Evolutionary conservation across 1,284 basidiomycete genomes (phyloP).

Genomic region (Chondrostereum purpureum): DNA sequence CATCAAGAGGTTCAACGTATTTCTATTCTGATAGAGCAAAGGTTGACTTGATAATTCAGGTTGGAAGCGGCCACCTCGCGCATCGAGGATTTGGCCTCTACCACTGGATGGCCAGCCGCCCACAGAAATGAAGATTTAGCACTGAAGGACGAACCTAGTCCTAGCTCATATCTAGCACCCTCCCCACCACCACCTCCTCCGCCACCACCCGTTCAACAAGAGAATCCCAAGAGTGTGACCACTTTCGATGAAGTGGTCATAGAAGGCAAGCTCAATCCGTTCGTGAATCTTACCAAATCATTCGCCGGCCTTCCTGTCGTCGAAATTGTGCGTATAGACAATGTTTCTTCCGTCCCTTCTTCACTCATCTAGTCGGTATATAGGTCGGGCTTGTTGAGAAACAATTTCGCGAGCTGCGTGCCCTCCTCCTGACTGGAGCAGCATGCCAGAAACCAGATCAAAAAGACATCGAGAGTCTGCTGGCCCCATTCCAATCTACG

Average conservation of each 20-base stretch:
- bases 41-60: constrained; percentile 29
- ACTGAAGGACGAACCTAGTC: constrained; percentile 26
- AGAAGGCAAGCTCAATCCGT: constrained; percentile 67
- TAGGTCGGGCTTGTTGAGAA: constrained; percentile 69
- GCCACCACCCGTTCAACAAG: constrained; percentile 25
- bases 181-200: constrained; percentile 31
- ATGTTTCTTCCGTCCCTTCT: constrained; percentile 15
- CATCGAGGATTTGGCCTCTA: constrained; percentile 83
- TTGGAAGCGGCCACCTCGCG: constrained; percentile 92
- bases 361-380: not conserved
- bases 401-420: constrained; percentile 65
- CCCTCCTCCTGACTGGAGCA: constrained; percentile 63
- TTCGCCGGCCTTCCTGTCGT: constrained; percentile 68
- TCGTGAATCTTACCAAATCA: constrained; percentile 66
- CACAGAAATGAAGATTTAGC: constrained; percentile 18
- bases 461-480: constrained; percentile 50
- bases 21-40: constrained; percentile 5
- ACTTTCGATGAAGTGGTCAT: constrained; percentile 76
- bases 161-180: constrained; percentile 33
- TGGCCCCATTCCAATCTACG: constrained; percentile 69
- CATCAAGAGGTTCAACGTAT: constrained; percentile 61
- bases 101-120: constrained; percentile 19
- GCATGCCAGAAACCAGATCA: constrained; percentile 78
- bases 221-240: constrained; percentile 54
- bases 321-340: constrained; percentile 78